A percentile compares a stretch with the other conserved stretches of the same genome.
phyloP scores from a whole-genome alignment of 371 early-diverging fungal genomes.

The Apophysomyces ossiformis region DNA sequence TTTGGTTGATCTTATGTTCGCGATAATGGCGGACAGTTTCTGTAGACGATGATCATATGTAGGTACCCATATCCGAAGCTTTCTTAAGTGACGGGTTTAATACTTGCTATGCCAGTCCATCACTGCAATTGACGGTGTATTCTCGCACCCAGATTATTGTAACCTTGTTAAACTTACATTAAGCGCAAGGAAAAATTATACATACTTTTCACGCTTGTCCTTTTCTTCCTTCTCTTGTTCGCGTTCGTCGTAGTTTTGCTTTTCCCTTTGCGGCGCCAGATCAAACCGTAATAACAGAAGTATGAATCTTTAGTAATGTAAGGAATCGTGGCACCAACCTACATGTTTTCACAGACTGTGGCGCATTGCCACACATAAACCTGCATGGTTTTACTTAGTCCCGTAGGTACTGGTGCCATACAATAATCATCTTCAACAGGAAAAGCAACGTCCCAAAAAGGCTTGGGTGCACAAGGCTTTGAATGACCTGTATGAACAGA shows the following conservation, averaged over 20 bases:
- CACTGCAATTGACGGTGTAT: not conserved
- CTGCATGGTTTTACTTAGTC: not conserved
- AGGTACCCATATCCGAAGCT: too few relatives aligned
- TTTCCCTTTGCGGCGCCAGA: not conserved
- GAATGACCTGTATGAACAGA: not conserved
- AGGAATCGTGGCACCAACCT: not conserved
- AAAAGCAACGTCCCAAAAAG: not conserved
- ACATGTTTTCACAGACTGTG: not conserved
- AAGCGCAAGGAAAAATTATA: not conserved
- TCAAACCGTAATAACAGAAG: not conserved
- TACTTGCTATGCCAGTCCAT: not conserved
- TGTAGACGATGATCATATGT: too few relatives aligned
- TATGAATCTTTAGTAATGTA: not conserved
- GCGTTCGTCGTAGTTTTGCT: not conserved
- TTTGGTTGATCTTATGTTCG: not conserved
- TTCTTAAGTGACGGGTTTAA: too few relatives aligned
- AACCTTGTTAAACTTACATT: not conserved
- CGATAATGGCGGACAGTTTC: too few relatives aligned
- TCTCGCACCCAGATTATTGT: not conserved
- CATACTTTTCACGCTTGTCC: not conserved
- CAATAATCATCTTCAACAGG: not conserved
- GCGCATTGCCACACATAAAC: not conserved
- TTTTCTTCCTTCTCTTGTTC: not conserved
- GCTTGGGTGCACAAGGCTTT: not conserved
- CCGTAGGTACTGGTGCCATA: not conserved